Evolutionary conservation across 768 basidiomycete species (phyloP).

Genomic region (Glaciozyma martinii): DNA sequence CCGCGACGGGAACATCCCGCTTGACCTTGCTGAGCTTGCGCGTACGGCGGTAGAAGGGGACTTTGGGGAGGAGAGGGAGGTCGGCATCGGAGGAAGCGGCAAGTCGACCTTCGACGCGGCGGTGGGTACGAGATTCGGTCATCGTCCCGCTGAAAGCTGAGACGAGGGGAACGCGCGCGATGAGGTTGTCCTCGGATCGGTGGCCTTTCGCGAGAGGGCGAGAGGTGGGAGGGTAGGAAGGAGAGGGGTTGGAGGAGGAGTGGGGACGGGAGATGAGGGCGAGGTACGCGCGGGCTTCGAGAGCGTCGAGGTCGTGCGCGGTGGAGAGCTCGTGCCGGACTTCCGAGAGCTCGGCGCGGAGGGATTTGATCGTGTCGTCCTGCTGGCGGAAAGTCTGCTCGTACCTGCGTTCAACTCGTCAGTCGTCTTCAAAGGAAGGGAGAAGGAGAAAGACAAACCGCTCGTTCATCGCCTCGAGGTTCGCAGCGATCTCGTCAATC

Average conservation of each 20-base stretch:
- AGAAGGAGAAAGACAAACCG: constrained; percentile 1
- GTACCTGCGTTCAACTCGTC: too few species aligned
- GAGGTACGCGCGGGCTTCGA: not conserved
- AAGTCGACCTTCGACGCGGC: constrained; percentile 14
- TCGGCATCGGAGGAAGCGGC: not conserved
- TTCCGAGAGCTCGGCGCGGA: constrained; percentile 19
- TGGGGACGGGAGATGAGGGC: not conserved
- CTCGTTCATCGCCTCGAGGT: constrained; percentile 12
- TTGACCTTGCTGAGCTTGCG: not conserved
- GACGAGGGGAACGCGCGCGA: constrained; percentile 11
- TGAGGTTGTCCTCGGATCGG: not conserved
- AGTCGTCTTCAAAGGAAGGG: too few species aligned
- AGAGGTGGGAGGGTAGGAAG: constrained; percentile 12
- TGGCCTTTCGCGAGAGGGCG: not conserved
- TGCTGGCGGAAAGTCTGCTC: not conserved
- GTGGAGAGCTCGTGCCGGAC: constrained; percentile 10
- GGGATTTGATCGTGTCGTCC: constrained; percentile 10
- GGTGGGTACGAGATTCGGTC: not conserved
- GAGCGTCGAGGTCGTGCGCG: constrained; percentile 13
- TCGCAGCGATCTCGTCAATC: constrained; percentile 14
- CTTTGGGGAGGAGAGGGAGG: too few species aligned
- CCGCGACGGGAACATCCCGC: too few species aligned
- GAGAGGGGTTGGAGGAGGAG: constrained; percentile 11
- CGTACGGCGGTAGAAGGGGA: not conserved
- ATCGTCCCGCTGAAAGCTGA: not conserved